Conservation (phyloP, 2,329 filamentous ascomycete genomes). For the Ophiostoma montium region DNA sequence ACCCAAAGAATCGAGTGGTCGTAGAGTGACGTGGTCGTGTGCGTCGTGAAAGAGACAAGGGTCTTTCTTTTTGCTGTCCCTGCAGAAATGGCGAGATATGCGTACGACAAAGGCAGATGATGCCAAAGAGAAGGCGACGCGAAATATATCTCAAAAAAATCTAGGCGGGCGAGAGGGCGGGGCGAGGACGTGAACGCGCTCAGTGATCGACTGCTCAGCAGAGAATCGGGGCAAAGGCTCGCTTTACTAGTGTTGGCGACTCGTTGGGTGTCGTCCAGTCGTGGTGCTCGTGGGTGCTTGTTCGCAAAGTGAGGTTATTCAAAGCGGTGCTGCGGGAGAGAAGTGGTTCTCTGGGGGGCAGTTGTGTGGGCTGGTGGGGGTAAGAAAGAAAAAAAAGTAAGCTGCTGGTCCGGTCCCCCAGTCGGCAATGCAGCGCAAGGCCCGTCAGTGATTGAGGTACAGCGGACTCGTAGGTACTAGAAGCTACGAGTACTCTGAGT, state of each 20-base stretch:
- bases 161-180: background rate
- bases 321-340: background rate
- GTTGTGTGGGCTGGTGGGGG: background rate
- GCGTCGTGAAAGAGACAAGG: background rate
- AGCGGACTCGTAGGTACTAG: background rate
- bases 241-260: background rate
- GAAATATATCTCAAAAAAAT: background rate
- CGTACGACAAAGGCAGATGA: background rate
- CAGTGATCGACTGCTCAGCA: background rate
- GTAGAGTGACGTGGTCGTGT: background rate
- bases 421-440: background rate
- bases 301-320: background rate
- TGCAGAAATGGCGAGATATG: background rate
- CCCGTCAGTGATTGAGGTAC: background rate
- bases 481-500: background rate
- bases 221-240: background rate
- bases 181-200: background rate
- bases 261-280: background rate
- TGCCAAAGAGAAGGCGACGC: background rate
- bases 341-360: background rate
- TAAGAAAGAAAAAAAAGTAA: background rate
- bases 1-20: no score
- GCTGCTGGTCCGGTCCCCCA: background rate
- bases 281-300: background rate
- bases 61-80: background rate